A percentile compares a stretch with the other conserved stretches of the same genome.
Evolutionary conservation across 108 stramenopile genomes (phyloP).

Genomic region (Aurantiochytrium sp.): DNA sequence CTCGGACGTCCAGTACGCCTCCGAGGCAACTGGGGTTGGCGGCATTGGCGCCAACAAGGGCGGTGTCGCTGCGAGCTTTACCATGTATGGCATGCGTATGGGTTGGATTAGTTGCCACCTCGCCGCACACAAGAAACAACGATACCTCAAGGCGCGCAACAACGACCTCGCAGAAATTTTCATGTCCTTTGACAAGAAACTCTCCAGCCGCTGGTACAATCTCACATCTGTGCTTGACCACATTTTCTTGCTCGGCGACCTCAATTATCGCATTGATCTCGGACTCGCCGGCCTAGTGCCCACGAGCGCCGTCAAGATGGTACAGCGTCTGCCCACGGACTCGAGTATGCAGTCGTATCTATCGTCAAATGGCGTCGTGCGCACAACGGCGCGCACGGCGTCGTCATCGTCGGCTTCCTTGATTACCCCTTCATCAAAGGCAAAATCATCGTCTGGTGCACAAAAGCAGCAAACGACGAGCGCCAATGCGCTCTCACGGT

Average conservation of each 20-base stretch:
- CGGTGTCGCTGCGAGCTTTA: neutral
- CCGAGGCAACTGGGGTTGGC: neutral
- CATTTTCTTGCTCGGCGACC: neutral
- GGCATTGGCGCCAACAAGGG: conserved; percentile 12
- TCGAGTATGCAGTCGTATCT: too few relatives aligned
- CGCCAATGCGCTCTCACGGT: neutral
- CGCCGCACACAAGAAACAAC: neutral
- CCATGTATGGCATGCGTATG: neutral
- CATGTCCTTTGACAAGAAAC: neutral
- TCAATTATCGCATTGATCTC: neutral
- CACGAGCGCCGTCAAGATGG: neutral
- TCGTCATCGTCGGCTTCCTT: too few relatives aligned
- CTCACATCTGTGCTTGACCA: conserved; percentile 1
- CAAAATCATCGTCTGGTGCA: too few relatives aligned
- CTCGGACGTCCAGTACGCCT: neutral
- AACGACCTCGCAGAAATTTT: neutral
- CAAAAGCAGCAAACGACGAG: too few relatives aligned
- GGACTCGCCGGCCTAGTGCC: neutral
- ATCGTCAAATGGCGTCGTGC: too few relatives aligned
- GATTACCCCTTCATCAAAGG: too few relatives aligned
- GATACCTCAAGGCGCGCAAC: neutral
- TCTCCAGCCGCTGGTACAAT: neutral
- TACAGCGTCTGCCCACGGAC: neutral
- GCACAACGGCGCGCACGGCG: too few relatives aligned
- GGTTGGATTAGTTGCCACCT: conserved; percentile 16